These are phyloP conservation scores for Citrus medica DNA, from an alignment of 345 rosid genomes.

Conservation along the genomic window DNA sequence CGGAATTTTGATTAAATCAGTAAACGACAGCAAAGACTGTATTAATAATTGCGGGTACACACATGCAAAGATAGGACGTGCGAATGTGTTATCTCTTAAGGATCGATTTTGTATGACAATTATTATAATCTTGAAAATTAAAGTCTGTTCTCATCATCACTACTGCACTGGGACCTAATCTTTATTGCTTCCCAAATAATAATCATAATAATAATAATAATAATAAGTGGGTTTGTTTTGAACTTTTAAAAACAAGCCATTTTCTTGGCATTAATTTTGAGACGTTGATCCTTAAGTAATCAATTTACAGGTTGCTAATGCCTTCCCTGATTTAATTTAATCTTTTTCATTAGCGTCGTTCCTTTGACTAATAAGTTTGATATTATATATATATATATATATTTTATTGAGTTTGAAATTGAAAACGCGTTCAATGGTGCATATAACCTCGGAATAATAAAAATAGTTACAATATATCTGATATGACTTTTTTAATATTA, in stretches of 20 bases:
- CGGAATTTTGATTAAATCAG: too few species aligned
- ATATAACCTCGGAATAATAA: too few species aligned
- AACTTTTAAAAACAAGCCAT: neutral
- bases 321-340: neutral
- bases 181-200: neutral
- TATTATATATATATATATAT: too few species aligned
- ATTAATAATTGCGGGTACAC: neutral
- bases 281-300: neutral
- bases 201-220: too few species aligned
- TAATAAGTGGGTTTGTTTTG: neutral
- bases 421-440: too few species aligned
- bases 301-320: neutral
- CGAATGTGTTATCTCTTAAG: neutral
- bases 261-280: too few species aligned
- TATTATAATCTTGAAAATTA: too few species aligned
- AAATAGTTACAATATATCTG: too few species aligned
- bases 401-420: too few species aligned
- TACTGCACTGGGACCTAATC: neutral
- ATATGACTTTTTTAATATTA: too few species aligned
- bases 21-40: neutral
- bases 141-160: neutral
- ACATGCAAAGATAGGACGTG: neutral
- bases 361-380: neutral
- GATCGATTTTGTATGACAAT: neutral
- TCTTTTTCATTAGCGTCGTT: neutral